Conservation (phyloP, 2,329 filamentous ascomycete genomes). For the Pseudodiploospora longispora region DNA sequence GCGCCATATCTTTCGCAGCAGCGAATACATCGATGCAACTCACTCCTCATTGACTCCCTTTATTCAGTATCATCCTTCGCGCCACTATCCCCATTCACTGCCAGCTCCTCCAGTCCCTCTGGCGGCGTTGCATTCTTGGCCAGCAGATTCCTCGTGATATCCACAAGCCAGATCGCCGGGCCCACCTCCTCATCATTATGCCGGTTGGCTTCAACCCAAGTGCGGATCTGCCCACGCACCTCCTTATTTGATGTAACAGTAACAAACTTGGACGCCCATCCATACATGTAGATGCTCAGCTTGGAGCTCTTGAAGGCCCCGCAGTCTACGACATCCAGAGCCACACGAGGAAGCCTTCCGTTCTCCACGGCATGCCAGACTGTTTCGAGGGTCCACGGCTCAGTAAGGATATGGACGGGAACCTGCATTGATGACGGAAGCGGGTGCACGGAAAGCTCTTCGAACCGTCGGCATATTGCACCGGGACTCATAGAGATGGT, state of each 20-base stretch:
- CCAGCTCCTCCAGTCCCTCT: neutral
- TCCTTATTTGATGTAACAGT: conserved; percentile 35
- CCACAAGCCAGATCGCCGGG: conserved; percentile 24
- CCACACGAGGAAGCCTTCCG: conserved; percentile 23
- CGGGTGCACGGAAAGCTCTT: conserved; percentile 23
- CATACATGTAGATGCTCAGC: conserved; percentile 31
- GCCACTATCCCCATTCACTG: neutral
- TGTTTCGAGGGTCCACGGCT: conserved; percentile 19
- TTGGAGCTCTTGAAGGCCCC: conserved; percentile 28
- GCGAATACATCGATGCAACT: no score
- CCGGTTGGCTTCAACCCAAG: conserved; percentile 25
- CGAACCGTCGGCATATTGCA: conserved; percentile 19
- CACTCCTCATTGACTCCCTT: no score
- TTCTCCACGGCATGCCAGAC: conserved; percentile 17
- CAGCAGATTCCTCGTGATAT: conserved; percentile 28
- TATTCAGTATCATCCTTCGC: neutral
- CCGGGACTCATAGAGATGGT: conserved; percentile 6
- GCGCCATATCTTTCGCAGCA: no score
- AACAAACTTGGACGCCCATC: conserved; percentile 25
- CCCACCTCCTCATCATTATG: conserved; percentile 20
- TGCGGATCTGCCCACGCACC: conserved; percentile 25
- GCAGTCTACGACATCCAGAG: conserved; percentile 23
- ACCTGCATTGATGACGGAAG: conserved; percentile 25
- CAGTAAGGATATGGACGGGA: conserved; percentile 23
- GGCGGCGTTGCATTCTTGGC: conserved; percentile 23